phyloP scores from a whole-genome alignment of 1,139 yeast species.

The Debaryomyces udenii region DNA sequence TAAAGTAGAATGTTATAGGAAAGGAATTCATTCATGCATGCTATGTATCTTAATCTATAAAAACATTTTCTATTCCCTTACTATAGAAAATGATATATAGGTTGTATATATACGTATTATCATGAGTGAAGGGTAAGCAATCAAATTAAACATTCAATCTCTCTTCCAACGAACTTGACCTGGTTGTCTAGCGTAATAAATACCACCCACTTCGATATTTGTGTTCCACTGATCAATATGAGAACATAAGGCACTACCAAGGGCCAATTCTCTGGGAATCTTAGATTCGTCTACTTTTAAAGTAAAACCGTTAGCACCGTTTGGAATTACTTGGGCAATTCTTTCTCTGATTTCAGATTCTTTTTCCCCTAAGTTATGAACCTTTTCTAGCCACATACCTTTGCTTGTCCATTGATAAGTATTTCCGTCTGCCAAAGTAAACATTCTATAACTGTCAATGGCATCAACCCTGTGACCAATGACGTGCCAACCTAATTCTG shows the following conservation, averaged over 20 bases:
- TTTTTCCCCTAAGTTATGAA: constrained; percentile 58
- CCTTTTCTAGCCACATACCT: constrained; percentile 60
- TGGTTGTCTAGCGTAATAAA: constrained; percentile 56
- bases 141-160: constrained; percentile 31
- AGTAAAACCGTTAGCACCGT: constrained; percentile 56
- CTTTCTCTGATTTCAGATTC: constrained; percentile 65
- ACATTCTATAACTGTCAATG: constrained; percentile 59
- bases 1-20: too few species aligned
- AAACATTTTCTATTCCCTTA: constrained; percentile 5
- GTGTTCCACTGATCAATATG: constrained; percentile 72
- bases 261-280: constrained; percentile 57
- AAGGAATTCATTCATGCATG: too few species aligned
- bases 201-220: constrained; percentile 59
- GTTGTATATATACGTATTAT: background rate
- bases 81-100: constrained; percentile 3
- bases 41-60: background rate
- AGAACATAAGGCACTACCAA: constrained; percentile 61
- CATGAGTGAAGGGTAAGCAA: background rate
- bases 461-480: constrained; percentile 65
- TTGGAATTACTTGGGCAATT: constrained; percentile 54
- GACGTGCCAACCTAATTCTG: constrained; percentile 67
- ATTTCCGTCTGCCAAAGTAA: constrained; percentile 58
- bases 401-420: constrained; percentile 67
- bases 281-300: constrained; percentile 55
- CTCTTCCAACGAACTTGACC: constrained; percentile 61